phyloP scores from a whole-genome alignment of 2,329 filamentous ascomycete genomes.

The Eutypa lata region DNA sequence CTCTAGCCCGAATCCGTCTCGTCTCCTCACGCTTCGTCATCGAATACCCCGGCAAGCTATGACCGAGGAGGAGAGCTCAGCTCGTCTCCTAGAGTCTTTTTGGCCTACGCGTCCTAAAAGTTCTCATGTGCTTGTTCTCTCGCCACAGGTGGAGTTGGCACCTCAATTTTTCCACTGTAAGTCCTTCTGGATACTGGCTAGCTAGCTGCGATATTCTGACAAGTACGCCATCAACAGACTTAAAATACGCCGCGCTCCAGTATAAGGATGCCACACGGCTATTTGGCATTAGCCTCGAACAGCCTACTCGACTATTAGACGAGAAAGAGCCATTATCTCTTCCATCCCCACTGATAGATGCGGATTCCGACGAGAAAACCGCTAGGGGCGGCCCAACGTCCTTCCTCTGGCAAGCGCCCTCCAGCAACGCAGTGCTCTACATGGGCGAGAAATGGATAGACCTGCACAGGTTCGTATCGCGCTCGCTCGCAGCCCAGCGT shows the following conservation, averaged over 20 bases:
- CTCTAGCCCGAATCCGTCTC: constrained; percentile 38
- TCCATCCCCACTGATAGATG: constrained; percentile 27
- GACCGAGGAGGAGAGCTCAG: constrained; percentile 67
- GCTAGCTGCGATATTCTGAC: constrained; percentile 1
- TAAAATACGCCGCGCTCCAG: constrained; percentile 74
- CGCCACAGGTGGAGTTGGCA: constrained; percentile 75
- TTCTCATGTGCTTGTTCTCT: constrained; percentile 81
- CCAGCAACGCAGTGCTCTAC: constrained; percentile 76
- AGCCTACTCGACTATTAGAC: constrained; percentile 63
- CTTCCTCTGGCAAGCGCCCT: constrained; percentile 84
- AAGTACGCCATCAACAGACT: constrained; percentile 43
- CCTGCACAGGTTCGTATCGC: constrained; percentile 74
- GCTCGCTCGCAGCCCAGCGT: constrained; percentile 49
- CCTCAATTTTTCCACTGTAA: constrained; percentile 77
- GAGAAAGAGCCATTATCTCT: constrained; percentile 53
- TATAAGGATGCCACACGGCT: constrained; percentile 71
- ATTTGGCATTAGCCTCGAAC: constrained; percentile 76
- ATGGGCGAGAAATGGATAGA: constrained; percentile 85
- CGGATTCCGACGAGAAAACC: constrained; percentile 23
- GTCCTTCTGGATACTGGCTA: constrained; percentile 13
- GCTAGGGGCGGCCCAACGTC: constrained; percentile 38
- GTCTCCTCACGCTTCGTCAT: constrained; percentile 67
- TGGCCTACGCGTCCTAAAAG: constrained; percentile 65
- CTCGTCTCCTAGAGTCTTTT: constrained; percentile 81
- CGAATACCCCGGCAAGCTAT: constrained; percentile 62